Evolutionary conservation across 1,284 basidiomycete species (phyloP).

Genomic region (Rhodotorula mucilaginosa): DNA sequence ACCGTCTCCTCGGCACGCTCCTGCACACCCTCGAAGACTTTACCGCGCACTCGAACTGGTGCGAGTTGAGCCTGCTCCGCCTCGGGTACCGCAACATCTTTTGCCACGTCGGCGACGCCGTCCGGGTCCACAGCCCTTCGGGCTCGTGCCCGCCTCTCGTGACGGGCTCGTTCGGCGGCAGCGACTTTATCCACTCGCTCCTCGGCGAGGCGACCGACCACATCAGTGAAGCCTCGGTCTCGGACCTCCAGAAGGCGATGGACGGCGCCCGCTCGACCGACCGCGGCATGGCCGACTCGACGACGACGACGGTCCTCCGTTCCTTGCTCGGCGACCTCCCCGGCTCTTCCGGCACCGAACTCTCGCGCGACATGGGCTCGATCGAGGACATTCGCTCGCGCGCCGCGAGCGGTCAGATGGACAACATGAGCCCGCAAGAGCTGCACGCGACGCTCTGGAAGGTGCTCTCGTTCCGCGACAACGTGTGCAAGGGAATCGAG

Average conservation of each 20-base stretch:
- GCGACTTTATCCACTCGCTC: conserved; percentile 65
- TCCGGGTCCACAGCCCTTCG: conserved; percentile 70
- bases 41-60: conserved; percentile 68
- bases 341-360: conserved; percentile 57
- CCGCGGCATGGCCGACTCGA: conserved; percentile 24
- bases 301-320: conserved; percentile 37
- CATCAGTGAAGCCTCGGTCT: conserved; percentile 72
- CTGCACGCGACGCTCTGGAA: conserved; percentile 79
- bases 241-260: conserved; percentile 78
- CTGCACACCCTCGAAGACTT: conserved; percentile 71
- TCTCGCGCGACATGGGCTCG: conserved; percentile 67
- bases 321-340: conserved; percentile 52
- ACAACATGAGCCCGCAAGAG: conserved; percentile 84
- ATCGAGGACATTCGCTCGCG: conserved; percentile 68
- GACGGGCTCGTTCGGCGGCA: conserved; percentile 76
- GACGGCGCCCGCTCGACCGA: conserved; percentile 50
- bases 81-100: conserved; percentile 62
- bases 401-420: conserved; percentile 55
- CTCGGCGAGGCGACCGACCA: conserved; percentile 45
- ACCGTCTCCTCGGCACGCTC: conserved; percentile 61
- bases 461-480: conserved; percentile 80
- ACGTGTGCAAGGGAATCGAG: conserved; percentile 74
- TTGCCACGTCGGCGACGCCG: conserved; percentile 81
- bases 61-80: conserved; percentile 47
- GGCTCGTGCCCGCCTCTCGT: conserved; percentile 80